A percentile compares a stretch with the other conserved stretches of the same genome.
Conservation (phyloP, 2,329 filamentous ascomycete genomes). For the Gnomoniopsis sp. region DNA sequence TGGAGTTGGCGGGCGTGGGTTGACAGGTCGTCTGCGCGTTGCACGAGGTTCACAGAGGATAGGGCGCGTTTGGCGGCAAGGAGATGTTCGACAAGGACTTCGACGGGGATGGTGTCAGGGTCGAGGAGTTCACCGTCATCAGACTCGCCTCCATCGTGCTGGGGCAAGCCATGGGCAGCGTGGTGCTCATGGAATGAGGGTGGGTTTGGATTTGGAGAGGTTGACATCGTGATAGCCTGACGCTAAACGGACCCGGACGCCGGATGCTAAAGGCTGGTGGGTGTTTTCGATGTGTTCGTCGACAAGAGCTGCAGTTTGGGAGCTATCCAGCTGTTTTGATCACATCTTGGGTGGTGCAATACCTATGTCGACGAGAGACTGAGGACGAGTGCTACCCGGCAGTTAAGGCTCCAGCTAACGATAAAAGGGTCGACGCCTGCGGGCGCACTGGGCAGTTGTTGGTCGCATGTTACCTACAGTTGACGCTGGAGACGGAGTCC, state of each 20-base stretch:
- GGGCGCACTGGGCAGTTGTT: background rate
- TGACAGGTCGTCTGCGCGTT: conserved; percentile 83
- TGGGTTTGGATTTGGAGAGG: conserved; percentile 8
- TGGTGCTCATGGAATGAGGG: conserved; percentile 15
- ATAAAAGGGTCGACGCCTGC: background rate
- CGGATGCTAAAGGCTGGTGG: too few relatives aligned
- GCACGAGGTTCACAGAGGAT: conserved; percentile 76
- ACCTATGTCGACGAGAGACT: background rate
- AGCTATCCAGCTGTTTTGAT: conserved; percentile 8
- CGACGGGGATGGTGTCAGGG: conserved; percentile 51
- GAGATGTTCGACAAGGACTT: conserved; percentile 78
- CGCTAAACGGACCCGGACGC: too few relatives aligned
- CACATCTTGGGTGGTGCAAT: conserved; percentile 10
- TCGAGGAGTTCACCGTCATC: conserved; percentile 31
- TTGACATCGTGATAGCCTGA: background rate
- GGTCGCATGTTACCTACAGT: background rate
- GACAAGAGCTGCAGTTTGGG: background rate
- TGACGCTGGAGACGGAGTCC: too few relatives aligned
- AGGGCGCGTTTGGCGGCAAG: conserved; percentile 85
- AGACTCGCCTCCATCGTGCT: background rate
- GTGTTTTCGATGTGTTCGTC: background rate
- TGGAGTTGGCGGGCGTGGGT: conserved; percentile 70
- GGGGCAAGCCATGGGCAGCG: conserved; percentile 7
- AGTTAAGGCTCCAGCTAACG: background rate
- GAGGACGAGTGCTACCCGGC: background rate